Conservation (phyloP, 176 grass and related monocot genomes). For the Saccharum officinarum region DNA sequence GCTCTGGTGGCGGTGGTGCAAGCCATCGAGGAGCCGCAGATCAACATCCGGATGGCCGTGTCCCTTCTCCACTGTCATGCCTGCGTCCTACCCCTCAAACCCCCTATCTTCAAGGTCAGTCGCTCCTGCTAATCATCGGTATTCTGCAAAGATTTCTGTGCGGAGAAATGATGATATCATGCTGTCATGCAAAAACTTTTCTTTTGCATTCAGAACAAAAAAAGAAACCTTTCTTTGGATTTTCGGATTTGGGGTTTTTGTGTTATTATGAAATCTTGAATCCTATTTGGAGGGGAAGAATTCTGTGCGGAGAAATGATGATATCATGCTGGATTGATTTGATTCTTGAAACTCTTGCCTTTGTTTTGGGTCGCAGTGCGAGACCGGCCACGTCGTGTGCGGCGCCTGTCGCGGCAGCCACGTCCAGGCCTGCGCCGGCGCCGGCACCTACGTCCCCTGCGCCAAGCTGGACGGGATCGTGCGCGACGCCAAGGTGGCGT, state of each 20-base stretch:
- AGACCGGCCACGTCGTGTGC: constrained; percentile 8
- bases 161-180: no score
- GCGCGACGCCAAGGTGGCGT: no score
- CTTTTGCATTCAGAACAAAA: no score
- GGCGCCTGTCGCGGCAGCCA: background rate
- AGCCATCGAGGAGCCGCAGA: background rate
- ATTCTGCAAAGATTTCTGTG: background rate
- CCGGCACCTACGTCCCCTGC: no score
- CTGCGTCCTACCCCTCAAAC: background rate
- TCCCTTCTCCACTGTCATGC: background rate
- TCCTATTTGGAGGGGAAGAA: no score
- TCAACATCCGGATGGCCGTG: background rate
- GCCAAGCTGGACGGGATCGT: no score
- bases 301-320: no score
- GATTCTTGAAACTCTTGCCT: background rate
- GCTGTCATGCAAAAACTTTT: no score
- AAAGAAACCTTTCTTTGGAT: no score
- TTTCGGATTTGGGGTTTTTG: no score
- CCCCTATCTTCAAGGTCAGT: background rate
- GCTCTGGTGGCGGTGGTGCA: background rate
- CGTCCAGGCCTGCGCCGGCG: background rate
- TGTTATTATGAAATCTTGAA: no score
- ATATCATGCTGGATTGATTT: background rate
- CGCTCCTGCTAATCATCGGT: no score
- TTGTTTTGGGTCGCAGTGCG: background rate